Evolutionary conservation across 73 alveolate genomes (phyloP).

Genomic region (Diophrys sp.): DNA sequence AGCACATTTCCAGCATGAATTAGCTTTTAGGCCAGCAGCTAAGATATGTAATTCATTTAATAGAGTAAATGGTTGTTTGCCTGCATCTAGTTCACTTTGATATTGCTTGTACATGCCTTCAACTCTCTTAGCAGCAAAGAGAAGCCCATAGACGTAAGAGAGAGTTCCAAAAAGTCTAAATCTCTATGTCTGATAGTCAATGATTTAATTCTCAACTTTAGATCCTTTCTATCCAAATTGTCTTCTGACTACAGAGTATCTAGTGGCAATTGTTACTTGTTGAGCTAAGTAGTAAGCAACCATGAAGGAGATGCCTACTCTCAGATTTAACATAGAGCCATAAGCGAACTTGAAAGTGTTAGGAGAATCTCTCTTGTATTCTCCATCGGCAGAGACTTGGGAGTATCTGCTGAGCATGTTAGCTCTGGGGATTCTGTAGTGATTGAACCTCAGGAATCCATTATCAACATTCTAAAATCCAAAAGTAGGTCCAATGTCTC

Average conservation of each 20-base stretch:
- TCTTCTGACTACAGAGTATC: conserved; percentile 37
- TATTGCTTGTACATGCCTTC: conserved; percentile 10
- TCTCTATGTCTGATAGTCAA: conserved; percentile 34
- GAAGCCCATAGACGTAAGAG: conserved; percentile 20
- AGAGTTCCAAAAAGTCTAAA: conserved; percentile 26
- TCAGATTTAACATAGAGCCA: conserved; percentile 35
- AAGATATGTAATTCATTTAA: conserved; percentile 33
- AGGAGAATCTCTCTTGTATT: conserved; percentile 30
- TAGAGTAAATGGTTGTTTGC: conserved; percentile 13
- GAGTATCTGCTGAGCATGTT: conserved; percentile 56
- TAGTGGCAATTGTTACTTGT: conserved; percentile 32
- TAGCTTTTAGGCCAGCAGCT: conserved; percentile 35
- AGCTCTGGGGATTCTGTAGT: conserved; percentile 45
- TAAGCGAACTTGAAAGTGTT: conserved; percentile 18
- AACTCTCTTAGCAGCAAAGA: conserved; percentile 18
- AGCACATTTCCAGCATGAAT: conserved; percentile 31
- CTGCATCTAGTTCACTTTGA: conserved; percentile 11
- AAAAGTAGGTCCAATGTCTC: conserved; percentile 29
- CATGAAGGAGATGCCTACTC: not conserved
- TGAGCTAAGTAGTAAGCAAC: conserved; percentile 14
- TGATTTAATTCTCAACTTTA: conserved; percentile 27
- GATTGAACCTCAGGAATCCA: conserved; percentile 35
- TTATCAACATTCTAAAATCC: conserved; percentile 27
- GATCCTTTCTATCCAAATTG: conserved; percentile 28
- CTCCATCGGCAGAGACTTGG: conserved; percentile 59